Base-by-base conservation (phyloP, 2,329 filamentous ascomycete species). In the Colletotrichum phormii region DNA sequence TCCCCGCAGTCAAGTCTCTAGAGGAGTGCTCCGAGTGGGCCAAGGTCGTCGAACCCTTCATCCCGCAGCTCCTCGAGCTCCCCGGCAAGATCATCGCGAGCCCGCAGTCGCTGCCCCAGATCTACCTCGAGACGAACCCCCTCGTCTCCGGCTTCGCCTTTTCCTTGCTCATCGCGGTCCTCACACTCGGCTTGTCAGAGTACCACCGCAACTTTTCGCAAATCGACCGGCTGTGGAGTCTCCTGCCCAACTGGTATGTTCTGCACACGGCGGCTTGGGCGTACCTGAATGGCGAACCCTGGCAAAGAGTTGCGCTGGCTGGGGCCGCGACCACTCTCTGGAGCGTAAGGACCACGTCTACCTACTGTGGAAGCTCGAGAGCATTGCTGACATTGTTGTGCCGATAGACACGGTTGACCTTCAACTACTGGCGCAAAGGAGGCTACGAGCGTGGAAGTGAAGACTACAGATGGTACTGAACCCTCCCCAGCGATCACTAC, bases 171-270 rank as follows among this genome's bases (percentile, higher is more conserved):
- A 82, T 97, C n/a, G 91, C 91, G 1, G 88, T 88, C 5, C 78
- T 97, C 33, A 93, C 97, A 78, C 85, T 98, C 29, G 79, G 96
- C 37, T 85, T 91, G 5, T 94, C 95, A 1, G 96, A 98, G 82
- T 83, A 95, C 84, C 98, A 97, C 84, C 90, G 89, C 79, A 99
- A 99, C 82, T 98, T 95, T 82, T 98, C 95, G n/a, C 97, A 99
- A 83, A 92, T 99, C 54, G 97, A 99, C 82, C 91, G 97, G 61
- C 85, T 93, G 77, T 99, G 97, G 97, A 97, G 94, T 80, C 87
- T 99, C 73, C 84, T 99, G 63, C 97, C 97, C 1, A 92, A 94
- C 8, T 79, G 98, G 63, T 98, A 97, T 83, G 93, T 97, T 80
- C 88, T 91, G 6, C 95, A 99, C 82, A 97, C 94, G 80, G 89